Conservation (phyloP, 78 protist genomes). For the Dictyostelium firmibasis region DNA sequence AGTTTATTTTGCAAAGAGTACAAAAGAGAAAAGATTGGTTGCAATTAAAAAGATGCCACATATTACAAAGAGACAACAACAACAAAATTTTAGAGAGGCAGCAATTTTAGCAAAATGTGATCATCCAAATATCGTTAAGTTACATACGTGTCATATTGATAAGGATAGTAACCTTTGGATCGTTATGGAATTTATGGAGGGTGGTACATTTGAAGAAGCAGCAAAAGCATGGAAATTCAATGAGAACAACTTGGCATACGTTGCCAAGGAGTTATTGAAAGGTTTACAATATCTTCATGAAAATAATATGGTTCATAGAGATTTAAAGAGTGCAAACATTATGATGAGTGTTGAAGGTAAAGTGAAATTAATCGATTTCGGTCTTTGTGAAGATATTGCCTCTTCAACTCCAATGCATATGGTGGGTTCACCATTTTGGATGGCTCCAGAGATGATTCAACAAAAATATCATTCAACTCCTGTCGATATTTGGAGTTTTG, state of each 20-base stretch:
- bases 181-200: constrained; percentile 83
- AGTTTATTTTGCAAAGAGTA: constrained; percentile 39
- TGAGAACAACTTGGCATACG: constrained; percentile 74
- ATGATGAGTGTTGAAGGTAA: constrained; percentile 82
- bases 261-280: constrained; percentile 72
- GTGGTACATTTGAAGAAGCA: constrained; percentile 83
- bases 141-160: constrained; percentile 55
- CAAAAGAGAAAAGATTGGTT: constrained; percentile 32
- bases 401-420: constrained; percentile 58
- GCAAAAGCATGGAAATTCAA: constrained; percentile 74
- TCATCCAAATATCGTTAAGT: constrained; percentile 69
- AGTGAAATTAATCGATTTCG: constrained; percentile 79
- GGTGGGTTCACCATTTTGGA: constrained; percentile 87
- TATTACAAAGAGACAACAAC: constrained; percentile 46
- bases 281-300: constrained; percentile 76
- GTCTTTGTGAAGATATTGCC: constrained; percentile 61
- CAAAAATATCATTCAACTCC: constrained; percentile 57
- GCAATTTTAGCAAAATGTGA: constrained; percentile 57
- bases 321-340: constrained; percentile 73
- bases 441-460: constrained; percentile 84
- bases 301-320: constrained; percentile 76
- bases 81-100: constrained; percentile 66
- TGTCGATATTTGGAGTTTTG: constrained; percentile 84
- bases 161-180: constrained; percentile 75
- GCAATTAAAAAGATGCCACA: constrained; percentile 83